Evolutionary conservation across 139 green algal species (phyloP).

Genomic region (Chlorella sorokiniana): DNA sequence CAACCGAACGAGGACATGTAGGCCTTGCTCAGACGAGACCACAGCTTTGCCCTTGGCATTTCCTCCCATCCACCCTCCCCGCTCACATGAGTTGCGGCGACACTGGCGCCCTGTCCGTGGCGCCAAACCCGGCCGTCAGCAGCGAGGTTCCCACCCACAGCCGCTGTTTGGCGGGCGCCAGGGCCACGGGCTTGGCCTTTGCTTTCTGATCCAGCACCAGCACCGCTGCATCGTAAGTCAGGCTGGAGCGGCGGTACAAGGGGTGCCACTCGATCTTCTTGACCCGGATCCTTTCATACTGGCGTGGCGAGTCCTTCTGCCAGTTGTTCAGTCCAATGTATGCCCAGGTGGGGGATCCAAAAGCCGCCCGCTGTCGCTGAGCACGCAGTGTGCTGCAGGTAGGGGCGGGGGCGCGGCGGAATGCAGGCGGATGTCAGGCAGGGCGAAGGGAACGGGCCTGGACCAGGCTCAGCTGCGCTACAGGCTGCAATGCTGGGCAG

Average conservation of each 20-base stretch:
- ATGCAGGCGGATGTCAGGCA: not conserved
- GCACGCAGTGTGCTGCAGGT: constrained; percentile 7
- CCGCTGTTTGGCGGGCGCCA: not conserved
- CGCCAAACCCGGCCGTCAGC: not conserved
- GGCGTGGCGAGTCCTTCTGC: not conserved
- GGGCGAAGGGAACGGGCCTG: too few relatives aligned
- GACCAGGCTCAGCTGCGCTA: too few relatives aligned
- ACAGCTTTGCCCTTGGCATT: too few relatives aligned
- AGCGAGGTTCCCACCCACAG: not conserved
- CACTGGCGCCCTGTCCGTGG: not conserved
- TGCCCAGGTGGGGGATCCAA: not conserved
- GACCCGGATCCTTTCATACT: not conserved
- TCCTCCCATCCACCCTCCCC: not conserved
- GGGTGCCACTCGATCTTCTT: not conserved
- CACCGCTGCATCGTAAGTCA: not conserved
- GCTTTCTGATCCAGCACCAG: not conserved
- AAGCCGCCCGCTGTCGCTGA: not conserved
- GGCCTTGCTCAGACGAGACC: too few relatives aligned
- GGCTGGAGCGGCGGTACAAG: not conserved
- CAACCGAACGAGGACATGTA: too few relatives aligned
- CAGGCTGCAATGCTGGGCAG: not conserved
- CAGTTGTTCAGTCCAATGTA: not conserved
- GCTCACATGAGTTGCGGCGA: not conserved
- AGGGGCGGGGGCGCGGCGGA: not conserved
- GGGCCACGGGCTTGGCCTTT: not conserved